These are phyloP conservation scores for Garcia nutans DNA, from an alignment of 345 rosid species.

Conservation along the genomic window DNA sequence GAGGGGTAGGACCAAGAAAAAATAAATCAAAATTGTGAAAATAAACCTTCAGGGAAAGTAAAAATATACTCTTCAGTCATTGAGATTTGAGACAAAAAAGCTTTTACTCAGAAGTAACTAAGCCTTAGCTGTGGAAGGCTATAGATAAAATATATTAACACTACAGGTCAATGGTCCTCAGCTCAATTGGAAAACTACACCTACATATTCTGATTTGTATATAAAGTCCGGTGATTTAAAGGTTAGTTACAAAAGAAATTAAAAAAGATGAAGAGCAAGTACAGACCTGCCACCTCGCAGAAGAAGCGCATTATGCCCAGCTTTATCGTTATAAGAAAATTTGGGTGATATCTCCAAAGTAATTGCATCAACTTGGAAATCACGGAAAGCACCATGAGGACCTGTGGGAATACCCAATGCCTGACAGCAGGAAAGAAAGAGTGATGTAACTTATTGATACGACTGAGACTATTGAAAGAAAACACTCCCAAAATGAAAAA, in stretches of 20 bases:
- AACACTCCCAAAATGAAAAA: background rate
- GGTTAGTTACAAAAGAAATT: background rate
- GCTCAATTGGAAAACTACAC: background rate
- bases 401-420: slow-evolving; percentile 95
- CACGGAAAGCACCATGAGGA: slow-evolving; percentile 95
- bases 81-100: background rate
- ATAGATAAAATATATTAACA: background rate
- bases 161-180: background rate
- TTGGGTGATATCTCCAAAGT: slow-evolving; percentile 79
- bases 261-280: slow-evolving; percentile 16
- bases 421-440: slow-evolving; percentile 34
- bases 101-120: background rate
- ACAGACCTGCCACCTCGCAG: slow-evolving; percentile 72
- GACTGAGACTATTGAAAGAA: background rate
- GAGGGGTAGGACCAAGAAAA: background rate
- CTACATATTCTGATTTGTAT: background rate
- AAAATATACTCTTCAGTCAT: background rate
- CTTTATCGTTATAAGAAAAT: slow-evolving; percentile 43
- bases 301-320: slow-evolving; percentile 62
- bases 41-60: background rate
- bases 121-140: too few relatives aligned
- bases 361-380: slow-evolving; percentile 90
- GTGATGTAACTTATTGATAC: background rate
- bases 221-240: background rate
- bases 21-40: background rate